Conservation (phyloP, 2,329 filamentous ascomycete genomes). For the Talaromyces atroroseus region DNA sequence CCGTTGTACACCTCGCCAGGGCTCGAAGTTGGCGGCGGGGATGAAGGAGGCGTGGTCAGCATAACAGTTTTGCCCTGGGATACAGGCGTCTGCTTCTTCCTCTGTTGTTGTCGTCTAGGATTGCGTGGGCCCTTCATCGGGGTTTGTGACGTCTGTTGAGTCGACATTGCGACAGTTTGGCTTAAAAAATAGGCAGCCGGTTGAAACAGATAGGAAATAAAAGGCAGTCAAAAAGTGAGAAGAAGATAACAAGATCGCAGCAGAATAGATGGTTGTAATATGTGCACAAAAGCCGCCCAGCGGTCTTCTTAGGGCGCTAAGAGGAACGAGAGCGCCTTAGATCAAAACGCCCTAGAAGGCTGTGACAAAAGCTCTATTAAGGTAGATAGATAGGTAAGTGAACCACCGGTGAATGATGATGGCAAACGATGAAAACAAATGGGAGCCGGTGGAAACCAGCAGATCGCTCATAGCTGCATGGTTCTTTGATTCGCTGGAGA, state of each 20-base stretch:
- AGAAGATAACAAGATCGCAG: constrained; percentile 3
- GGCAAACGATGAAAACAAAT: constrained; percentile 6
- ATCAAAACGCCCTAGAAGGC: background rate
- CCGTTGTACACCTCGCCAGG: constrained; percentile 25
- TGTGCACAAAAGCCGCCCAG: constrained; percentile 15
- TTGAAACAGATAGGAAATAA: constrained; percentile 27
- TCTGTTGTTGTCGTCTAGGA: constrained; percentile 26
- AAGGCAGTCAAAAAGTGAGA: constrained; percentile 10
- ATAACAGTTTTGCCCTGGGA: constrained; percentile 22
- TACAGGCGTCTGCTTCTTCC: constrained; percentile 32
- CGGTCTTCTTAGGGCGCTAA: constrained; percentile 10
- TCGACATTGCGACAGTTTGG: constrained; percentile 42
- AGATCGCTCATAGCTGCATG: constrained; percentile 10
- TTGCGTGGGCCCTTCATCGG: constrained; percentile 32
- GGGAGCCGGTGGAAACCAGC: constrained; percentile 1
- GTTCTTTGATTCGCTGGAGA: background rate
- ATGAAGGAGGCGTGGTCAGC: constrained; percentile 33
- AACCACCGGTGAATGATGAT: constrained; percentile 1
- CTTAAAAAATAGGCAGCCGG: constrained; percentile 49
- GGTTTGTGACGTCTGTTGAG: constrained; percentile 35
- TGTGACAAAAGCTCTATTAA: background rate
- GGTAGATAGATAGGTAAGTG: constrained; percentile 7
- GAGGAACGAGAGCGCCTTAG: constrained; percentile 15
- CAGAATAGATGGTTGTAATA: constrained; percentile 8
- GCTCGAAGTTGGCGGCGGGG: constrained; percentile 26